Percentiles rank a stretch among this genome's conserved stretches.
phyloP scores from a whole-genome alignment of 2,329 filamentous ascomycete genomes.

The Microdochium nivale region DNA sequence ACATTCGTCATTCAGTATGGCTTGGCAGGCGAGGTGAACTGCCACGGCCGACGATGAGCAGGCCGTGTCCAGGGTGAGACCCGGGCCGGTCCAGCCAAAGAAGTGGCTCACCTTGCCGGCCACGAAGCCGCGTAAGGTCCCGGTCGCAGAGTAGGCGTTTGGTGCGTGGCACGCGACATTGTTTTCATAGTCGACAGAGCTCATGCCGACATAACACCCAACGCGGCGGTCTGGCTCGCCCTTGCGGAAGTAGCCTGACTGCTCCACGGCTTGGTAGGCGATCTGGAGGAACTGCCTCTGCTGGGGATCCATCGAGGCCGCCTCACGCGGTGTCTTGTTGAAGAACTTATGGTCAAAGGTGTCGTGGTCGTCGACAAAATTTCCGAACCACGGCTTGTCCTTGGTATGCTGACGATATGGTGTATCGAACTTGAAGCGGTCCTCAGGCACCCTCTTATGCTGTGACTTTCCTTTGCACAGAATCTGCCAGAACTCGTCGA shows the following conservation, averaged over 20 bases:
- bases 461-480: slow-evolving; percentile 18
- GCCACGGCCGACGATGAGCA: slow-evolving; percentile 28
- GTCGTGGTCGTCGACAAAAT: slow-evolving; percentile 13
- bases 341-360: slow-evolving; percentile 18
- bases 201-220: slow-evolving; percentile 28
- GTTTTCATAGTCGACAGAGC: slow-evolving; percentile 27
- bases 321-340: slow-evolving; percentile 10
- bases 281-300: slow-evolving; percentile 9
- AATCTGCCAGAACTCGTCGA: slow-evolving; percentile 23
- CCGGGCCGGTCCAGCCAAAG: slow-evolving; percentile 25
- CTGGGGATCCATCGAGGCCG: slow-evolving; percentile 9
- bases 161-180: slow-evolving; percentile 26
- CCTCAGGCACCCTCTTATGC: slow-evolving; percentile 14
- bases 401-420: slow-evolving; percentile 10
- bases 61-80: slow-evolving; percentile 22
- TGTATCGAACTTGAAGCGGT: slow-evolving; percentile 14
- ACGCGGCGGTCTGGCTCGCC: slow-evolving; percentile 9
- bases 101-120: slow-evolving; percentile 21
- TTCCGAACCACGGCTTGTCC: slow-evolving; percentile 16
- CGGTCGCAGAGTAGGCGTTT: slow-evolving; percentile 24
- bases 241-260: slow-evolving; percentile 15
- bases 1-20: slow-evolving; percentile 18
- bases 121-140: slow-evolving; percentile 17
- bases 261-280: slow-evolving; percentile 16
- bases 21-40: slow-evolving; percentile 26